Percentiles rank a stretch among this genome's conserved stretches.
These are phyloP conservation scores for Candida tibetensis DNA, from an alignment of 805 yeast genomes.

Conservation along the genomic window DNA sequence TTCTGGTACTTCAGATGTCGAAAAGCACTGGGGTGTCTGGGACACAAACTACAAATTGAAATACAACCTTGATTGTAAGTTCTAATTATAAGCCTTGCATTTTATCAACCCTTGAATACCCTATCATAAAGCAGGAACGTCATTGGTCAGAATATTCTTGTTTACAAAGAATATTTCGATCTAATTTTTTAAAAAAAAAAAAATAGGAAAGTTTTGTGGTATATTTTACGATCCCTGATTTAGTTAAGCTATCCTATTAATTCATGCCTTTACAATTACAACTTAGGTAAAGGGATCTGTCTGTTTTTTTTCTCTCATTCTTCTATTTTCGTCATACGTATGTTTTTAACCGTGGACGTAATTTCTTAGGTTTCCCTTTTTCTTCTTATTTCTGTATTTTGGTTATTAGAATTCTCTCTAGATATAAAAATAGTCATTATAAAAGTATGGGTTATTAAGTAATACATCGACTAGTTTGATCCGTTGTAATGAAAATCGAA, in stretches of 20 bases:
- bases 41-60: conserved; percentile 45
- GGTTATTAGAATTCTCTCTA: background rate
- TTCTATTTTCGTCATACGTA: background rate
- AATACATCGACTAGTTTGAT: no score
- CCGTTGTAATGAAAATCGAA: no score
- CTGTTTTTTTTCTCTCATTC: background rate
- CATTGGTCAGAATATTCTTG: background rate
- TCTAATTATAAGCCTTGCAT: conserved; percentile 10
- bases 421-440: background rate
- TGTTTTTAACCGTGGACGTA: background rate
- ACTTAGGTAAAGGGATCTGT: background rate
- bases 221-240: background rate
- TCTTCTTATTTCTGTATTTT: background rate
- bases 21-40: conserved; percentile 94
- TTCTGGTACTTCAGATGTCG: conserved; percentile 81
- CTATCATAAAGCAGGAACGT: background rate
- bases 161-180: background rate
- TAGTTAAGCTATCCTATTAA: background rate
- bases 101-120: background rate
- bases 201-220: background rate
- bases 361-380: background rate
- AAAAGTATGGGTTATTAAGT: no score
- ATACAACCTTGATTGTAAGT: conserved; percentile 36
- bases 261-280: background rate
- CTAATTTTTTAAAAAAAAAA: no score